Evolutionary conservation across 1,284 basidiomycete genomes (phyloP).

Genomic region (Gymnopus androsaceus): DNA sequence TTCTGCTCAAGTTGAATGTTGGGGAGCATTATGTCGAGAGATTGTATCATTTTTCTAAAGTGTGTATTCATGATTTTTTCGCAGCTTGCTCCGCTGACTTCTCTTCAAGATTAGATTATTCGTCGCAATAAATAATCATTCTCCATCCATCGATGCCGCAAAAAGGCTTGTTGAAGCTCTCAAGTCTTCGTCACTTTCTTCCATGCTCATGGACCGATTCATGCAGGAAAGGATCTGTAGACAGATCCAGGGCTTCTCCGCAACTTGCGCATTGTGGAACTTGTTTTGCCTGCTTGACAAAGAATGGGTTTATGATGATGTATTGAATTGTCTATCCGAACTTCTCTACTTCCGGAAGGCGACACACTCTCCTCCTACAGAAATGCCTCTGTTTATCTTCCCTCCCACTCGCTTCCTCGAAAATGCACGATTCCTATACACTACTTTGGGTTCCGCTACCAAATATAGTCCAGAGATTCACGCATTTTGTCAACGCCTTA

Average conservation of each 20-base stretch:
- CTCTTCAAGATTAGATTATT: not conserved
- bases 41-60: slow-evolving; percentile 22
- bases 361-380: not conserved
- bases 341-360: slow-evolving; percentile 22
- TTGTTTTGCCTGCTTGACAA: slow-evolving; percentile 25
- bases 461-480: not conserved
- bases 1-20: slow-evolving; percentile 10
- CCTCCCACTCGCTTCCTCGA: not conserved
- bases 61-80: slow-evolving; percentile 6
- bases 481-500: not conserved
- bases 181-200: not conserved
- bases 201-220: not conserved
- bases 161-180: not conserved
- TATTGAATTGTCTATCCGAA: slow-evolving; percentile 27
- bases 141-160: not conserved
- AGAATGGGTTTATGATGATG: slow-evolving; percentile 27
- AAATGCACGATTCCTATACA: not conserved
- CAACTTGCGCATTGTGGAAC: slow-evolving; percentile 25
- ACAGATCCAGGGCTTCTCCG: slow-evolving; percentile 20
- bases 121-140: not conserved
- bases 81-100: not conserved
- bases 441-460: not conserved
- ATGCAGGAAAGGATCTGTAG: slow-evolving; percentile 7
- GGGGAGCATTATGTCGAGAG: not conserved
- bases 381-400: not conserved